A percentile compares a stretch with the other conserved stretches of the same genome.
These are phyloP conservation scores for Syncephalastrum sp. DNA, from an alignment of 371 early-diverging fungal genomes.

Conservation along the genomic window DNA sequence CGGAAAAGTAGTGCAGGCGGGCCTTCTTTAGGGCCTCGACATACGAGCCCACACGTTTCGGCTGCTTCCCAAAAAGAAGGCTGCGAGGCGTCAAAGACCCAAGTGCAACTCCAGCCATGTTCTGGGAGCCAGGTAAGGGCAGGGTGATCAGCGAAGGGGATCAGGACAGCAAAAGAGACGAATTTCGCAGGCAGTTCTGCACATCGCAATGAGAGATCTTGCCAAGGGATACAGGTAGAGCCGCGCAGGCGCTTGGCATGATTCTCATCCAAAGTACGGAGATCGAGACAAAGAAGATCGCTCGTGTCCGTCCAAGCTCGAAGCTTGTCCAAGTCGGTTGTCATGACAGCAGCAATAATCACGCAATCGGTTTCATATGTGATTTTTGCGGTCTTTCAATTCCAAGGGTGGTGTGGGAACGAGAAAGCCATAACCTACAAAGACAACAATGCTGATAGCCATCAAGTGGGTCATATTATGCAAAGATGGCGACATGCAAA, in stretches of 20 bases:
- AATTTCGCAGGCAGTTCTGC: conserved; percentile 44
- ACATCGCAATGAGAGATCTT: conserved; percentile 26
- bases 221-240: conserved; percentile 45
- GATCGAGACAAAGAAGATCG: conserved; percentile 30
- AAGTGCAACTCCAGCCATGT: conserved; percentile 39
- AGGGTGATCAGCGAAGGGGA: conserved; percentile 13
- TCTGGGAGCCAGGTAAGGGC: conserved; percentile 20
- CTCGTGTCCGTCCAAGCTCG: not conserved
- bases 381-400: too few species aligned
- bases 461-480: too few species aligned
- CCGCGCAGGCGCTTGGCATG: conserved; percentile 20
- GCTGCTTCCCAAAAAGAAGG: conserved; percentile 10
- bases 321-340: too few species aligned
- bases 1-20: conserved; percentile 24
- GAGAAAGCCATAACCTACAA: too few species aligned
- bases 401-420: too few species aligned
- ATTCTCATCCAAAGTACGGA: conserved; percentile 24
- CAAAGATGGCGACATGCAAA: too few species aligned
- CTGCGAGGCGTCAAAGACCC: conserved; percentile 32
- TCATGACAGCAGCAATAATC: too few species aligned
- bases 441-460: too few species aligned
- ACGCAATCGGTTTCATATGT: too few species aligned
- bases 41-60: not conserved
- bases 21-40: not conserved
- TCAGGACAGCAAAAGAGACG: conserved; percentile 39